Evolutionary conservation across 371 early-diverging fungal genomes (phyloP).

Genomic region (Saksenaea vasiformis): DNA sequence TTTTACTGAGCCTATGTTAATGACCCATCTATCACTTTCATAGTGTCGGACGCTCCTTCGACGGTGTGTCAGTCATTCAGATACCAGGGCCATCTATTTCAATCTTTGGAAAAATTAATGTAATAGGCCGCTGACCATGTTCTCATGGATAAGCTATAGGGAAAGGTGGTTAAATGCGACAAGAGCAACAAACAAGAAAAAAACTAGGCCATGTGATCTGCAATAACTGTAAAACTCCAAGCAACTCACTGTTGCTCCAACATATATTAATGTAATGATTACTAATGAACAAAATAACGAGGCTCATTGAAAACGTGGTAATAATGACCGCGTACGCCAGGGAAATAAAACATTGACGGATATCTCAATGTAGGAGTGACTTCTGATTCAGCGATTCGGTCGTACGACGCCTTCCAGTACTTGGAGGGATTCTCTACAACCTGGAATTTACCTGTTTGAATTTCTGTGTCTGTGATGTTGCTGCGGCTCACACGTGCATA

Average conservation of each 20-base stretch:
- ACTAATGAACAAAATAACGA: constrained; percentile 59
- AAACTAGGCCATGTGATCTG: not conserved
- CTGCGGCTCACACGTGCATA: constrained; percentile 83
- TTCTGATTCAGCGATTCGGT: constrained; percentile 52
- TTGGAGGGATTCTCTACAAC: constrained; percentile 56
- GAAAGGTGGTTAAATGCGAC: no score
- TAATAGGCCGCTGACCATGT: no score
- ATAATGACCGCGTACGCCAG: constrained; percentile 72
- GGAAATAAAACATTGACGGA: constrained; percentile 69
- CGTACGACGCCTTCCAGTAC: constrained; percentile 62
- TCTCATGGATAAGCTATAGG: no score
- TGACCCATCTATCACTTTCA: no score
- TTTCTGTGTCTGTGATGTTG: constrained; percentile 84
- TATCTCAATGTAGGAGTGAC: constrained; percentile 61
- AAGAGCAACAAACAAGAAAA: not conserved
- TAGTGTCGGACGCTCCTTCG: no score
- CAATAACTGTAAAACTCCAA: constrained; percentile 22
- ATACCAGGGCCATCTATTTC: no score
- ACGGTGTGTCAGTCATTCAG: no score
- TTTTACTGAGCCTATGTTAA: no score
- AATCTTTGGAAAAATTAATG: no score
- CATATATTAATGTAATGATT: constrained; percentile 6
- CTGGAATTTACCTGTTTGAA: constrained; percentile 82
- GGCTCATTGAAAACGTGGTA: constrained; percentile 84
- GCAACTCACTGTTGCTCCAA: not conserved